These are phyloP conservation scores for Ascomycota sp. DNA, from an alignment of 2,329 filamentous ascomycete species.

Conservation along the genomic window DNA sequence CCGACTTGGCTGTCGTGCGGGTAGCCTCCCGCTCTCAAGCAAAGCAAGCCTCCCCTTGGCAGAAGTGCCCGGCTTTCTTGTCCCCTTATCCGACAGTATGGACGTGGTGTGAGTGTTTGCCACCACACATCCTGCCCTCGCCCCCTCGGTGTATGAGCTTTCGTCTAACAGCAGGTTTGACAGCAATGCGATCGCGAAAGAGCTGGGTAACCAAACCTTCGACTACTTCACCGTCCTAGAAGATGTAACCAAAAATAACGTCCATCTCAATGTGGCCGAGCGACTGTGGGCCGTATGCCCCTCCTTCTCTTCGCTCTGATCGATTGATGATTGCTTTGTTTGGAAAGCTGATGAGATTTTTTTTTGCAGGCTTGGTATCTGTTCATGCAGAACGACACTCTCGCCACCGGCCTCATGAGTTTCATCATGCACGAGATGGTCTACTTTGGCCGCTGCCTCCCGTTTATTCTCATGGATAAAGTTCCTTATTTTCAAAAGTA, in stretches of 20 bases:
- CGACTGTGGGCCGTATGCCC: conserved; percentile 57
- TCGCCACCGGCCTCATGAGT: conserved; percentile 94
- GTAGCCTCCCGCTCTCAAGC: no score
- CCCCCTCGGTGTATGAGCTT: no score
- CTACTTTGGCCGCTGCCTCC: conserved; percentile 81
- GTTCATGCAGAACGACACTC: conserved; percentile 92
- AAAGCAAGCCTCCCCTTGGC: no score
- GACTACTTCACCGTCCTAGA: conserved; percentile 38
- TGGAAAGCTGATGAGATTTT: neutral
- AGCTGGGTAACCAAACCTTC: conserved; percentile 23
- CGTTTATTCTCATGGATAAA: conserved; percentile 80
- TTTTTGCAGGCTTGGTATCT: conserved; percentile 59
- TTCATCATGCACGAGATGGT: conserved; percentile 86
- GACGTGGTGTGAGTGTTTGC: conserved; percentile 14
- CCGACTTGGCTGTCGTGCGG: no score
- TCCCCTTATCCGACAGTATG: conserved; percentile 11
- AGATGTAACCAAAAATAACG: conserved; percentile 52
- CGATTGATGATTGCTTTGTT: neutral
- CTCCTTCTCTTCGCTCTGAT: conserved; percentile 1
- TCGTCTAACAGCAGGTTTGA: conserved; percentile 6
- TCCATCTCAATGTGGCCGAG: conserved; percentile 72
- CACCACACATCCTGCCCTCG: no score
- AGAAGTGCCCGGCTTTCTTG: no score
- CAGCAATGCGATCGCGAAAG: conserved; percentile 30
- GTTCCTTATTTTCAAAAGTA: conserved; percentile 79